Conservation (phyloP, 352 stramenopile genomes). For the Phytophthora idaei region DNA sequence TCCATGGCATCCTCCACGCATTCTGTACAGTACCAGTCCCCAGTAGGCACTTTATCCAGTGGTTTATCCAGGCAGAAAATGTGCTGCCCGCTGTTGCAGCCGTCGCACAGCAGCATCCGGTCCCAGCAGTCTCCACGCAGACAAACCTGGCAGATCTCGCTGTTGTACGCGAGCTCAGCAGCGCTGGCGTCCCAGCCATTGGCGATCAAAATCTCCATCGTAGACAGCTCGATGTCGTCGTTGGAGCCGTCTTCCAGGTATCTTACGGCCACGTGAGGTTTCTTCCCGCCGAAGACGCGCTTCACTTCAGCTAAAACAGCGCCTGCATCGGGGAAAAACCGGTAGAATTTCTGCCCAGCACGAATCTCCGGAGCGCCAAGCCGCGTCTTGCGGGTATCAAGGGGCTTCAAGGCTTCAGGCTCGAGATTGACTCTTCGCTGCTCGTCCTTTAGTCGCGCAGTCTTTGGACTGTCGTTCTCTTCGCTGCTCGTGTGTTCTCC, state of each 20-base stretch:
- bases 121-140: conserved; percentile 83
- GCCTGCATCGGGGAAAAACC: conserved; percentile 65
- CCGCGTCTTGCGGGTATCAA: conserved; percentile 50
- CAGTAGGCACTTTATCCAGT: conserved; percentile 56
- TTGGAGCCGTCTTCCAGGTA: conserved; percentile 64
- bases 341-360: conserved; percentile 76
- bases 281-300: conserved; percentile 80
- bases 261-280: conserved; percentile 70
- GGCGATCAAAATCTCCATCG: conserved; percentile 80
- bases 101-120: conserved; percentile 80
- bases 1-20: conserved; percentile 70
- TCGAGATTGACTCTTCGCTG: conserved; percentile 34
- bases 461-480: conserved; percentile 48
- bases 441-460: conserved; percentile 5
- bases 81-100: conserved; percentile 84
- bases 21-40: conserved; percentile 82
- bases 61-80: conserved; percentile 78
- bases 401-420: conserved; percentile 54
- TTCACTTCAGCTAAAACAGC: conserved; percentile 72
- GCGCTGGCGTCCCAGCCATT: conserved; percentile 77
- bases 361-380: conserved; percentile 60
- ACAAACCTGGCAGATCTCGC: conserved; percentile 85
- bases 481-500: conserved; percentile 59
- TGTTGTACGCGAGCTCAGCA: conserved; percentile 77
- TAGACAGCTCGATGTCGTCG: conserved; percentile 65